Conservation (phyloP, 371 early-diverging fungal genomes). For the Coemansia linderi region DNA sequence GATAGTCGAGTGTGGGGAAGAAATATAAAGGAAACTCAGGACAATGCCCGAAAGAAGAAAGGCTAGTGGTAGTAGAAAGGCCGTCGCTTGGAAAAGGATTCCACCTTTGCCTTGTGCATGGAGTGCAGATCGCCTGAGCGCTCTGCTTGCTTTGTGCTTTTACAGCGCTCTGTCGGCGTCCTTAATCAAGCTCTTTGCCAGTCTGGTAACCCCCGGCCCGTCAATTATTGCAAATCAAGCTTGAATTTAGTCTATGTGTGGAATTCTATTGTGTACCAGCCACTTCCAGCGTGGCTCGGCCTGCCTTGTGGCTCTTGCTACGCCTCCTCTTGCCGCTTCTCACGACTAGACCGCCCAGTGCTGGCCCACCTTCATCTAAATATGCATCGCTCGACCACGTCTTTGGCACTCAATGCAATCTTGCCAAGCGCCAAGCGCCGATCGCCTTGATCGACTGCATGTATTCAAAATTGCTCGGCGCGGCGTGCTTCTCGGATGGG, state of each 20-base stretch:
- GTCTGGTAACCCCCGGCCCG: background rate
- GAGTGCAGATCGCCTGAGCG: conserved; percentile 1
- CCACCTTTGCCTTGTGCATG: conserved; percentile 4
- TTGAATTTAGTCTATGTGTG: background rate
- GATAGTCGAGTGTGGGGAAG: conserved; percentile 2
- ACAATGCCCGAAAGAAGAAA: conserved; percentile 4
- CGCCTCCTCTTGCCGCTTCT: background rate
- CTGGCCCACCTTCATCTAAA: background rate
- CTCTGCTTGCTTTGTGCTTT: conserved; percentile 3
- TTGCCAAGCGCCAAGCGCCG: background rate
- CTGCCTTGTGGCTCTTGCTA: background rate
- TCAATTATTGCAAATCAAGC: background rate
- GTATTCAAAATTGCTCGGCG: background rate
- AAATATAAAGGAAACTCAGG: background rate
- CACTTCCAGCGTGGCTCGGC: background rate
- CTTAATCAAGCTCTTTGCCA: background rate
- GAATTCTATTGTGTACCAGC: background rate
- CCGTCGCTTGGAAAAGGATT: conserved; percentile 3
- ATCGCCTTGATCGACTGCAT: conserved; percentile 3
- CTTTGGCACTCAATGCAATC: background rate
- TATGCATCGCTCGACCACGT: background rate
- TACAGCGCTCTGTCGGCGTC: background rate
- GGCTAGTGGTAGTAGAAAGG: background rate
- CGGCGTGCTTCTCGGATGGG: background rate
- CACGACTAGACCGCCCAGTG: background rate